Conservation (phyloP, 106 monocot genomes). For the Phalaenopsis aphrodite region DNA sequence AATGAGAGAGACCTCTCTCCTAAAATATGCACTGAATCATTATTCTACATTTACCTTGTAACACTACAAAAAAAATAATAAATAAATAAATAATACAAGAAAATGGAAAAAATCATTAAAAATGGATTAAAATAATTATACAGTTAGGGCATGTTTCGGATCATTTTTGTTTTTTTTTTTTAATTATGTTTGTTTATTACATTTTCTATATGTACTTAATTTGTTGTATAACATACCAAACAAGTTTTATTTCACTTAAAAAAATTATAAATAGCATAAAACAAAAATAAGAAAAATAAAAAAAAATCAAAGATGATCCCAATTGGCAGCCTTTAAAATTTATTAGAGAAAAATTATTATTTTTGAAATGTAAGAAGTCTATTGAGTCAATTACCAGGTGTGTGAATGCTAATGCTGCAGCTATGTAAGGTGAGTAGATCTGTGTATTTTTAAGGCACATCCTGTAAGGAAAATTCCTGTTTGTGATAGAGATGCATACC, state of each 20-base stretch:
- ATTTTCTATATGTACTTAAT: no score
- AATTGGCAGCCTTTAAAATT: no score
- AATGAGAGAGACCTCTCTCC: background rate
- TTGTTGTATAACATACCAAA: no score
- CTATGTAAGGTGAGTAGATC: slow-evolving; percentile 88
- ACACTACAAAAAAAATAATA: background rate
- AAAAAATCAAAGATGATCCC: no score
- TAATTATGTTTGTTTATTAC: no score
- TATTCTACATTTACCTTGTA: slow-evolving; percentile 1
- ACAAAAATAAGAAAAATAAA: no score
- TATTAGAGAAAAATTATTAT: background rate
- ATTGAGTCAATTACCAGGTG: slow-evolving; percentile 82
- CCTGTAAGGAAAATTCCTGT: slow-evolving; percentile 82
- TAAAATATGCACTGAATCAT: slow-evolving; percentile 2
- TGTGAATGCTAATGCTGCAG: slow-evolving; percentile 83
- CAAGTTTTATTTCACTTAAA: no score
- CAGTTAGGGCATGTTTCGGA: background rate
- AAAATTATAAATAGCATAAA: no score
- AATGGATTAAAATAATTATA: background rate
- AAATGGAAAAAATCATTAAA: background rate
- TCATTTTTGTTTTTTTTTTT: no score
- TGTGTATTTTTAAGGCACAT: slow-evolving; percentile 95
- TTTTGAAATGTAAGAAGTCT: slow-evolving; percentile 42
- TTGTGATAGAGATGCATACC: slow-evolving; percentile 85
- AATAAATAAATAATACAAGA: background rate